Percentiles rank a stretch among this genome's conserved stretches.
Evolutionary conservation across 768 basidiomycete species (phyloP).

Genomic region (Gloeopeniophorella convolvens): DNA sequence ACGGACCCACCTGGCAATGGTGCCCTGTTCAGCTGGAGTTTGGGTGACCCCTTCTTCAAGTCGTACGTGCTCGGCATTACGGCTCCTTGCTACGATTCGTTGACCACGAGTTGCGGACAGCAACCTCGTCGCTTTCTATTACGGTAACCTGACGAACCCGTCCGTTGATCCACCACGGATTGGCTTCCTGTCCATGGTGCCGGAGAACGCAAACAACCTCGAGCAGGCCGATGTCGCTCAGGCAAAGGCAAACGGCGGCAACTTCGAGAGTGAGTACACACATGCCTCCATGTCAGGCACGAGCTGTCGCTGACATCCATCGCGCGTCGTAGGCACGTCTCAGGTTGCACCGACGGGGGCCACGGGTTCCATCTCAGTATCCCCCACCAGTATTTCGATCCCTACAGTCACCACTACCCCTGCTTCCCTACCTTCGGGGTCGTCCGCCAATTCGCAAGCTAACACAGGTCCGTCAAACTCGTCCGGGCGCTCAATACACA

Average conservation of each 20-base stretch:
- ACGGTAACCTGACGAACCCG: conserved; percentile 63
- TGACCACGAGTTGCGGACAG: conserved; percentile 29
- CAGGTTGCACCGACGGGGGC: conserved; percentile 5
- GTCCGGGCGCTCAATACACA: neutral
- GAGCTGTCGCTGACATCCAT: neutral
- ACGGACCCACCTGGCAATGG: conserved; percentile 16
- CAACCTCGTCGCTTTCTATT: conserved; percentile 61
- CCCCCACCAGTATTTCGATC: neutral
- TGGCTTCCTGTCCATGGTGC: conserved; percentile 67
- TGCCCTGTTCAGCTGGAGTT: conserved; percentile 56
- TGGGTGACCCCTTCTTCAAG: conserved; percentile 72
- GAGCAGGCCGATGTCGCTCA: conserved; percentile 31
- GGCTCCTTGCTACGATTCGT: neutral
- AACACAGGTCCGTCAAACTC: neutral
- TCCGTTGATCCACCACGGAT: conserved; percentile 62
- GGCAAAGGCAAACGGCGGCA: conserved; percentile 21
- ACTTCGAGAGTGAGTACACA: conserved; percentile 29
- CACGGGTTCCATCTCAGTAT: neutral
- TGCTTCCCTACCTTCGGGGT: neutral
- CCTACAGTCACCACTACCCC: neutral
- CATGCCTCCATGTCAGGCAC: neutral
- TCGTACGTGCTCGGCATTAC: conserved; percentile 37
- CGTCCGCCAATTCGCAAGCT: neutral
- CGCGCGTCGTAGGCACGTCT: conserved; percentile 7
- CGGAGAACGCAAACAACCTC: conserved; percentile 39